Evolutionary conservation across 2,329 filamentous ascomycete species (phyloP).

Genomic region (Aphanocladium album): DNA sequence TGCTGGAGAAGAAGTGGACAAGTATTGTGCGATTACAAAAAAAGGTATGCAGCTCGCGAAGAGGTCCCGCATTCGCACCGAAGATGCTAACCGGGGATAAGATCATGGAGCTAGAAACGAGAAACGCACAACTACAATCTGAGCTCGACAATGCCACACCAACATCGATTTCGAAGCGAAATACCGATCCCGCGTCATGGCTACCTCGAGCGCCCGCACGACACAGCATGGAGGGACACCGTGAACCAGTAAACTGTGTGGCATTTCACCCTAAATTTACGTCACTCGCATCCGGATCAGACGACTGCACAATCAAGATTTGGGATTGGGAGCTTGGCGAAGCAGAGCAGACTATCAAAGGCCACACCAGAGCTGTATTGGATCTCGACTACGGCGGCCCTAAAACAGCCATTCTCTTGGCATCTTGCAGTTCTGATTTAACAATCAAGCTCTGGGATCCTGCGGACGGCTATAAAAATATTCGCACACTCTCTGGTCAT

Average conservation of each 20-base stretch:
- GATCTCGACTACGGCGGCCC: conserved; percentile 90
- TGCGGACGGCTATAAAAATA: conserved; percentile 89
- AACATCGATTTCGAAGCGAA: conserved; percentile 67
- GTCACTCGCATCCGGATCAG: conserved; percentile 81
- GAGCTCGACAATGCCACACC: conserved; percentile 82
- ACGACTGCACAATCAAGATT: conserved; percentile 91
- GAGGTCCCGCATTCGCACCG: too few relatives aligned
- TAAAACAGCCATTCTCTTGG: conserved; percentile 58
- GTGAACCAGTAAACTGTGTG: conserved; percentile 75
- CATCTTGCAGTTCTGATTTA: conserved; percentile 78
- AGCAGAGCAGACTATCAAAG: conserved; percentile 83
- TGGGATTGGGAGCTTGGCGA: conserved; percentile 97
- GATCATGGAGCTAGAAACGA: conserved; percentile 91
- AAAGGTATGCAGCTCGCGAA: conserved; percentile 63
- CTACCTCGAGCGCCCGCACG: conserved; percentile 77
- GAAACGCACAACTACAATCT: conserved; percentile 65
- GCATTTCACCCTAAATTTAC: conserved; percentile 92
- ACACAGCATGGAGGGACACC: conserved; percentile 78
- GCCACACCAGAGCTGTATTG: conserved; percentile 81
- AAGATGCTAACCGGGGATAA: conserved; percentile 36
- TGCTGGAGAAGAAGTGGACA: conserved; percentile 98
- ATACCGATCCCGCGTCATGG: conserved; percentile 82
- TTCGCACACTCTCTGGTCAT: conserved; percentile 82
- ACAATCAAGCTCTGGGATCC: conserved; percentile 97
- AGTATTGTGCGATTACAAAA: conserved; percentile 92